Evolutionary conservation across 106 monocot genomes (phyloP), one percentile per base, ranked within the genome.

Genomic region (Gastrodia elata): DNA sequence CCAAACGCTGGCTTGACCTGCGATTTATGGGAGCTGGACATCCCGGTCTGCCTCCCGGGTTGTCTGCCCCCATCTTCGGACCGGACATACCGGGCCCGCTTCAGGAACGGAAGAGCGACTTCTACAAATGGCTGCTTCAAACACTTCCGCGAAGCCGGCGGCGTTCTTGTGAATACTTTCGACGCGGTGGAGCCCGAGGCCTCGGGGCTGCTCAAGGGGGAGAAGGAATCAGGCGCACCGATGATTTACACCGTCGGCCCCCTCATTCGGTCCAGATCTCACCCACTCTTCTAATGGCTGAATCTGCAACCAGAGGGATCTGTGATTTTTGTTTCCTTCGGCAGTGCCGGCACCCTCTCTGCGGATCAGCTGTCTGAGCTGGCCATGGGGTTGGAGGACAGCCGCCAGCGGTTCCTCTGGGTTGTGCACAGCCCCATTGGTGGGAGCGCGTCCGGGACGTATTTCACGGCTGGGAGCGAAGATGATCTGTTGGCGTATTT

Each of bases 91-190:
- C 74, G 2, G 55, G 77, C 65, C 74, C 77, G 10, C 5, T 77
- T 3, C 75, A 77, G 74, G 77, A 85, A 73, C 56, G 79, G 43
- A 73, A 24, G 18, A 40, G 61, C 44, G 46, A 57, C 36, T 77
- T 22, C 3, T 80, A 76, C 75, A 3, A 3, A 2, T 74, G 75
- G 72, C 0, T 87, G 18, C 25, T 93, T 2, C 73, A 64, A 8
- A 2, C 32, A 68, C 2, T 83, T 71, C 74, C 11, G 34, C 9
- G 35, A 61, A 5, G 73, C 82, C 0, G 77, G 82, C 2, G 94
- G 90, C 0, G 81, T 94, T 30, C 58, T 94, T 1, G 75, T 86
- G 33, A 91, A 94, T 81, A 86, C 72, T 48, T 94, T 82, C 75
- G 70, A 76, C 8, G 73, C 71, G n/a, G 26, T 94, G n/a, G 94